phyloP scores from a whole-genome alignment of 495 filamentous ascomycete species.

The Cryomyces minteri region DNA sequence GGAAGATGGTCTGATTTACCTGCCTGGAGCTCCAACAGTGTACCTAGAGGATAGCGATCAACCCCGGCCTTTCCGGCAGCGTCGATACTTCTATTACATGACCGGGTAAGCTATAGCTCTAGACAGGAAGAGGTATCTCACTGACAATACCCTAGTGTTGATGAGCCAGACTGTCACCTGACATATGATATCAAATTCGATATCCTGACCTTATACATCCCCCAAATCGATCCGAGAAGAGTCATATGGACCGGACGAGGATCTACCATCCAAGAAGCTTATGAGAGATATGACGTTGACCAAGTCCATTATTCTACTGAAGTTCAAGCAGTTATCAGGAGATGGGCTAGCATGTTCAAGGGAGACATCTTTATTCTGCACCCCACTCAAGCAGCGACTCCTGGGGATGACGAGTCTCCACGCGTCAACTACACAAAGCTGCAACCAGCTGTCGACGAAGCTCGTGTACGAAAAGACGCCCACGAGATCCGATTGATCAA shows the following conservation, averaged over 20 bases:
- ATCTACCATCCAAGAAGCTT: constrained; percentile 30
- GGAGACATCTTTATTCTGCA: constrained; percentile 13
- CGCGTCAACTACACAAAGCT: constrained; percentile 27
- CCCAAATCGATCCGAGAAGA: constrained; percentile 31
- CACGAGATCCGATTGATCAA: constrained; percentile 68
- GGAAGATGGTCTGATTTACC: constrained; percentile 41
- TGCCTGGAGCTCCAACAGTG: constrained; percentile 29
- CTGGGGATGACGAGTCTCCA: constrained; percentile 19
- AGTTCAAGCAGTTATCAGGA: not conserved
- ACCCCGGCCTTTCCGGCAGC: constrained; percentile 40
- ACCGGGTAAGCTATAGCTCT: constrained; percentile 22
- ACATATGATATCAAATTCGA: constrained; percentile 44
- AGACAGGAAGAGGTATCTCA: too few relatives aligned
- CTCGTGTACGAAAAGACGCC: constrained; percentile 57
- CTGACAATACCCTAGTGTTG: not conserved
- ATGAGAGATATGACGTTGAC: constrained; percentile 30
- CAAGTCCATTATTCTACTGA: constrained; percentile 5
- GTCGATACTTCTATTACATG: constrained; percentile 55
- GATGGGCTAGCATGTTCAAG: not conserved
- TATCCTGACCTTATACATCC: constrained; percentile 40
- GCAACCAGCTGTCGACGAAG: constrained; percentile 47
- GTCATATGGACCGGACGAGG: constrained; percentile 44
- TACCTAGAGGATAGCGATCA: constrained; percentile 43
- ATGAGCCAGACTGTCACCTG: constrained; percentile 40
- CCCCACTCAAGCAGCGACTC: constrained; percentile 5